These are phyloP conservation scores for Apiospora malaysiana DNA, from an alignment of 2,329 filamentous ascomycete species.

Conservation along the genomic window DNA sequence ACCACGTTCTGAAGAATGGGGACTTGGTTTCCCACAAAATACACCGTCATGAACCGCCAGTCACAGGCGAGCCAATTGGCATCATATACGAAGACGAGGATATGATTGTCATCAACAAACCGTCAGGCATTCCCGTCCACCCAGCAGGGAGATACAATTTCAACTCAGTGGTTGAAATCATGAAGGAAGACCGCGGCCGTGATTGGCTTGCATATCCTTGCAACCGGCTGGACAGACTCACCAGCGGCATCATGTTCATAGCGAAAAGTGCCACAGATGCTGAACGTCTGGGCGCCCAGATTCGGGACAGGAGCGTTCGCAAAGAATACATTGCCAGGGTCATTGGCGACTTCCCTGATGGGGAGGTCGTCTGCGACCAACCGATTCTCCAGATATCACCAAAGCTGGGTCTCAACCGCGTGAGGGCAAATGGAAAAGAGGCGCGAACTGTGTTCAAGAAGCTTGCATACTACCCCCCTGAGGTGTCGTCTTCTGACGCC, in stretches of 20 bases:
- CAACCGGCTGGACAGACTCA: conserved; percentile 92
- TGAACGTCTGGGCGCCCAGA: conserved; percentile 76
- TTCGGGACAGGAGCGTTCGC: conserved; percentile 80
- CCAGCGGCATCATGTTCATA: conserved; percentile 97
- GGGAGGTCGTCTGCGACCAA: conserved; percentile 89
- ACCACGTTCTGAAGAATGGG: conserved; percentile 82
- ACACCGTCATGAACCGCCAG: conserved; percentile 94
- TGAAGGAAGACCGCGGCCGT: conserved; percentile 74
- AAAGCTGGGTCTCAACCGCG: conserved; percentile 90
- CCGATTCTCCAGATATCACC: conserved; percentile 94
- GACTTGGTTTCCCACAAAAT: conserved; percentile 91
- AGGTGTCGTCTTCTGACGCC: conserved; percentile 22
- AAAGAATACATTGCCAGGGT: conserved; percentile 97
- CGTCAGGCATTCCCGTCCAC: conserved; percentile 92
- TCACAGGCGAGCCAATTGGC: conserved; percentile 78
- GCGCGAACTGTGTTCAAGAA: conserved; percentile 91
- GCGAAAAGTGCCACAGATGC: conserved; percentile 85
- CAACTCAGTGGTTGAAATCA: conserved; percentile 93
- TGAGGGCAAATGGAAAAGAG: conserved; percentile 90
- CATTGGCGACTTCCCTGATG: conserved; percentile 88
- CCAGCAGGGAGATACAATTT: conserved; percentile 94
- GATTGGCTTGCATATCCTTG: conserved; percentile 71
- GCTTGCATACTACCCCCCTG: conserved; percentile 76
- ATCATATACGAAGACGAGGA: conserved; percentile 91
- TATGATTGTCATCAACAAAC: conserved; percentile 97